Base-by-base conservation (phyloP, 345 rosid genomes). In the Erodium maritimum region DNA sequence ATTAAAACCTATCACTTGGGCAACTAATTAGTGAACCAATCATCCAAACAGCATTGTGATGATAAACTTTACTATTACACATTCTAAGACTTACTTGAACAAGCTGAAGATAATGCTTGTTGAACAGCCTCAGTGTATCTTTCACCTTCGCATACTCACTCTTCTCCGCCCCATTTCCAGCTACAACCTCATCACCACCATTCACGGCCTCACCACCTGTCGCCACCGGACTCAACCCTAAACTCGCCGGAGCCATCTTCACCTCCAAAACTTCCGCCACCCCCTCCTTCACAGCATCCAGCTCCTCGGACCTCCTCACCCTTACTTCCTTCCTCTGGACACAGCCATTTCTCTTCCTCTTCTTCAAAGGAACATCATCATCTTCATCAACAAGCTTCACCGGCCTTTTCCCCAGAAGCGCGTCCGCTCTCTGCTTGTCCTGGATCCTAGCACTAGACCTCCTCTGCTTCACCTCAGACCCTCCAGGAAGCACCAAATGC, bases 61-160 rank as follows among this genome's bases (percentile, higher is more conserved):
- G 37, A 29, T 29, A n/a, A n/a, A 29, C 37, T 11, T 29, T 29
- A 29, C 37, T 11, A 29, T 6, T 29, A 29, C 9, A 29, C 52
- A 21, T 14, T 42, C 5, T 23, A 21, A 25, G 56, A 61, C 62
- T 56, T 14, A 89, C 96, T 94, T 89, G 91, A 18, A 89, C 87
- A 64, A 75, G 64, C 34, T 85, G 88, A 23, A 93, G 97, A 75
- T 87, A 89, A 3, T 83, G 79, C 64, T 80, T 85, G 84, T 93
- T 89, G 73, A 93, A 93, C 54, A 83, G 42, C 70, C 96, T 78
- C 21, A 87, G 17, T 21, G 89, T 83, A 56, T 76, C 85, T 61
- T 72, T 89, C 21, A 87, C 96, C 73, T 73, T 77, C 9, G 71
- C 78, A 61, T 73, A 67, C 25, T 75, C 84, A 54, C 88, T 81